Base-by-base conservation (phyloP, 1,284 basidiomycete genomes). In the Caloboletus firmus region DNA sequence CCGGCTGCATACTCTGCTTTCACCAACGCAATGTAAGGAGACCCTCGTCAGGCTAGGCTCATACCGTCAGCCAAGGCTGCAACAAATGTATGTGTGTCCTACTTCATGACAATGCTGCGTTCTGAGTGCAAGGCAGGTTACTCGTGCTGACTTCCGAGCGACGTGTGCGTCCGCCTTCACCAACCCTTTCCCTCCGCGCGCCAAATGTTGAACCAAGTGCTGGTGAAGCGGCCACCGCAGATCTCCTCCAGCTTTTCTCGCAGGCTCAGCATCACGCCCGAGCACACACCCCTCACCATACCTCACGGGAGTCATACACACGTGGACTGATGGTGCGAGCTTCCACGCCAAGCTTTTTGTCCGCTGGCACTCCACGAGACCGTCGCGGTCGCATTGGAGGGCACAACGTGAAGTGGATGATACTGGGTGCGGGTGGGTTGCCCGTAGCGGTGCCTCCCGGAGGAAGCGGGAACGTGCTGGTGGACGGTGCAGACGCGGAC, bases 311-410 rank as follows among this genome's bases (percentile, higher is more conserved):
- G 59, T 53, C 68, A 55, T 54, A 72, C 66, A 60, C 73, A 60
- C 57, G 70, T 40, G 65, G 60, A 36, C 58, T 60, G 30, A 69
- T 54, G 61, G 66, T 56, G 46, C 72, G 58, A 51, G 74, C 44
- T 71, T 79, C 60, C 76, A 69, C 85, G 0, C 84, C 85, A 0
- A 84, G 80, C 40, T 91, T 91, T 73, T 73, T 90, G 22, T 84
- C 85, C 4, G 85, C 82, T 3, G 85, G 83, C 6, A 71, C 81
- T 15, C 89, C 89, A 24, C 79, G 89, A 52, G 89, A 92, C 66
- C 76, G 89, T 22, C 76, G 89, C 28, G 89, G 89, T 5, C 79
- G 89, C 20, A 84, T 91, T 52, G 87, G 81, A 20, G 77, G 79
- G 51, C 84, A 84, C 63, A 69, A 63, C 35, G 41, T 71, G 51